Conservation (phyloP, 768 basidiomycete species). For the Rhizopogon vinicolor region DNA sequence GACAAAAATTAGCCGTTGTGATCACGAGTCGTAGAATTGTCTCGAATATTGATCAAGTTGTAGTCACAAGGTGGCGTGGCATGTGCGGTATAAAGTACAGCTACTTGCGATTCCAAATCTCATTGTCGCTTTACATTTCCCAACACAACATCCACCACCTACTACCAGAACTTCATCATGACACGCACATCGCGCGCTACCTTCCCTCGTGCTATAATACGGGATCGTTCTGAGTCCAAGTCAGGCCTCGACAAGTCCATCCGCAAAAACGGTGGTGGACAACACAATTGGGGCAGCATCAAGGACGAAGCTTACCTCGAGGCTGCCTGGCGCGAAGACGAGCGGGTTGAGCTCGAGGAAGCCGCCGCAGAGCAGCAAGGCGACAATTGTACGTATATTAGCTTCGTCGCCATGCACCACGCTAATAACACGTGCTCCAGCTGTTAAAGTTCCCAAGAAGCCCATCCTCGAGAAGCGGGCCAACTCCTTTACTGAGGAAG, state of each 20-base stretch:
- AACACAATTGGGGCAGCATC: conserved; percentile 83
- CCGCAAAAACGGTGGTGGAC: conserved; percentile 77
- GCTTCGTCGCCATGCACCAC: neutral
- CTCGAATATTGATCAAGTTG: conserved; percentile 1
- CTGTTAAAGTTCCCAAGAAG: conserved; percentile 18
- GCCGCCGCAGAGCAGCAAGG: conserved; percentile 13
- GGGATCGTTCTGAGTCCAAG: conserved; percentile 78
- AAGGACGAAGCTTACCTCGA: conserved; percentile 60
- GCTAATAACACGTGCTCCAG: conserved; percentile 1
- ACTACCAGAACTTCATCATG: conserved; percentile 29
- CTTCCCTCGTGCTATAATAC: conserved; percentile 65
- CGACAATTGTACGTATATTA: conserved; percentile 1
- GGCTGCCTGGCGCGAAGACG: conserved; percentile 53
- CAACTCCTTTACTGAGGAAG: conserved; percentile 54
- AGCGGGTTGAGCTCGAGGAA: conserved; percentile 38
- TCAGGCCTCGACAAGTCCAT: conserved; percentile 67
- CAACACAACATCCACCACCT: neutral
- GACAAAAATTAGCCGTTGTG: neutral
- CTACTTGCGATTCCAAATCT: neutral
- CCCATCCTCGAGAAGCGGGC: conserved; percentile 31
- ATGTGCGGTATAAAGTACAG: conserved; percentile 17
- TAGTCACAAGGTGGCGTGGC: conserved; percentile 5
- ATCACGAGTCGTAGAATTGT: conserved; percentile 5
- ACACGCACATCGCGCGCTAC: conserved; percentile 75
- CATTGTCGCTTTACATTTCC: neutral